Evolutionary conservation across 192 early-diverging fungal species (phyloP), one percentile per base, ranked within the genome.

Genomic region (Coemansia sp.): DNA sequence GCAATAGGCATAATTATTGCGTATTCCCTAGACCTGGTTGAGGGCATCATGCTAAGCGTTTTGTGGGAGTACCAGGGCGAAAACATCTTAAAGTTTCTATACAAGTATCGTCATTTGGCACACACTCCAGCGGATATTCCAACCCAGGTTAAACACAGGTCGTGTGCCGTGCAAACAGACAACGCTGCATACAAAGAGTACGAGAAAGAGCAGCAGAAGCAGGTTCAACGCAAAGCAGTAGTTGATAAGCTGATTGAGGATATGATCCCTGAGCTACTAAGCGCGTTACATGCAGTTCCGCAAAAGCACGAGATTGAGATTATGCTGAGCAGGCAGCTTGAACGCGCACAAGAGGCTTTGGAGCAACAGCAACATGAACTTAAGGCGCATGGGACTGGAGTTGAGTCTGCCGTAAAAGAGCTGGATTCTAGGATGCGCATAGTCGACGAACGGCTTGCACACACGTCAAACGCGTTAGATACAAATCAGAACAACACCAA

Each of bases 21-120:
- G 37, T 42, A 22, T 21, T 21, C 52, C 11, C 57, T 77, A 2
- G 68, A 71, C n/a, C 23, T 54, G 25, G 60, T 77, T 21, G 74
- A 76, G 48, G 40, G 49, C 36, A 42, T 55, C 2, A 66, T 70
- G 65, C 60, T 77, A 15, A 61, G 19, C 3, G 28, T 64, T 12
- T 36, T 67, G 21, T 71, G 68, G 65, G 62, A 77, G 20, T 71
- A 70, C 52, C 74, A 71, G 59, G 68, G 74, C 22, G 74, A 71
- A 11, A 69, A 69, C 54, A 65, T 75, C 8, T 17, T 69, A 25
- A 44, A 58, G 54, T 69, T 65, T 15, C 55, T 75, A 8, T 66
- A 34, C 49, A 25, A 53, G 23, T 67, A 69, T 37, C 65, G 59
- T 1, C 10, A 42, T 42, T 42, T 42, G 40, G 40, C 40, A 15